A percentile compares a stretch with the other conserved stretches of the same genome.
These are phyloP conservation scores for Hygrophorus pudorinus DNA, from an alignment of 768 basidiomycete species.

Conservation along the genomic window DNA sequence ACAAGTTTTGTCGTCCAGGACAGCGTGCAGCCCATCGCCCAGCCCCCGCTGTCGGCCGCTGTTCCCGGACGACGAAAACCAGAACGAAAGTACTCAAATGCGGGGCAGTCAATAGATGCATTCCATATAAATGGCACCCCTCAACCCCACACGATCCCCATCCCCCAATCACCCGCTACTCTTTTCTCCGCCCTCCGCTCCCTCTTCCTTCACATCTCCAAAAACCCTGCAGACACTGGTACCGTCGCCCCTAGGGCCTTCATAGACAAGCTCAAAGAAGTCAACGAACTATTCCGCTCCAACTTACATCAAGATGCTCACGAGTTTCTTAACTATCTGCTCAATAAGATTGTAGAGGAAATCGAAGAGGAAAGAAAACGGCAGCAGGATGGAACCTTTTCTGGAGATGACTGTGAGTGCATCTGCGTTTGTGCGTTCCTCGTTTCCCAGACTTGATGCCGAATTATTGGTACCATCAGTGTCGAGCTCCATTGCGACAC, in stretches of 20 bases:
- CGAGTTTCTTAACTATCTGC: slow-evolving; percentile 90
- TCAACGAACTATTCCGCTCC: slow-evolving; percentile 85
- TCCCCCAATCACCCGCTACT: slow-evolving; percentile 54
- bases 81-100: slow-evolving; percentile 37
- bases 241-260: slow-evolving; percentile 85
- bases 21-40: slow-evolving; percentile 13
- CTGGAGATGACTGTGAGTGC: slow-evolving; percentile 61
- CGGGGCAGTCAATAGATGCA: slow-evolving; percentile 17
- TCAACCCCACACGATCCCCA: slow-evolving; percentile 29
- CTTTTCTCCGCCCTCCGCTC: slow-evolving; percentile 90
- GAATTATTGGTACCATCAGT: slow-evolving; percentile 29
- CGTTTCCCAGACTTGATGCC: not conserved
- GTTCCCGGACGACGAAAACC: slow-evolving; percentile 43
- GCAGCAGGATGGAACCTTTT: slow-evolving; percentile 22
- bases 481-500: slow-evolving; percentile 47
- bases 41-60: slow-evolving; percentile 20
- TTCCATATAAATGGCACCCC: slow-evolving; percentile 3
- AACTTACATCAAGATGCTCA: slow-evolving; percentile 98
- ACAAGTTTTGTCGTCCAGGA: slow-evolving; percentile 17
- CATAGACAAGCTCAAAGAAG: slow-evolving; percentile 86
- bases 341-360: slow-evolving; percentile 92
- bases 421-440: slow-evolving; percentile 8
- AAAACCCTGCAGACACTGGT: slow-evolving; percentile 69
- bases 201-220: slow-evolving; percentile 78
- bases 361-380: slow-evolving; percentile 63